phyloP scores from a whole-genome alignment of 805 yeast genomes.

The Blastobotrys attinorum region DNA sequence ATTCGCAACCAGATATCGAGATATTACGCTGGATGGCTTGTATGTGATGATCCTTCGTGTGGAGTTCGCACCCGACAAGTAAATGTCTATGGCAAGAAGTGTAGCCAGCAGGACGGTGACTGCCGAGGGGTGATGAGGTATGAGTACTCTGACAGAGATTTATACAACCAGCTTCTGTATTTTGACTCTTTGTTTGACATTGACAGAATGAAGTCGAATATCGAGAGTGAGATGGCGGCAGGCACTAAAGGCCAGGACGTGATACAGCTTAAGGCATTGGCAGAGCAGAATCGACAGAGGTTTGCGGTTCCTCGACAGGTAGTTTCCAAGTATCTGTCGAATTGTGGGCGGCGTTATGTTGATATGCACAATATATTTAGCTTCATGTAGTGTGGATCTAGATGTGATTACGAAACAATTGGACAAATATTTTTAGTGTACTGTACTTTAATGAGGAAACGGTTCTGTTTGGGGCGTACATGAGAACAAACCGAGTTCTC shows the following conservation, averaged over 20 bases:
- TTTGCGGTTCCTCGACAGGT: constrained; percentile 50
- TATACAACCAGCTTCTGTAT: constrained; percentile 81
- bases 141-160: constrained; percentile 65
- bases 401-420: not conserved
- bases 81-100: constrained; percentile 81
- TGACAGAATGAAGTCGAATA: constrained; percentile 56
- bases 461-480: too few relatives aligned
- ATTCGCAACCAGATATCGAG: constrained; percentile 61
- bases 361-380: constrained; percentile 72
- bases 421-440: not conserved
- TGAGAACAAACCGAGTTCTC: too few relatives aligned
- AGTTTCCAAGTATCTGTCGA: constrained; percentile 62
- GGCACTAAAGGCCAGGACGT: constrained; percentile 23
- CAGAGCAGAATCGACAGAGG: constrained; percentile 66
- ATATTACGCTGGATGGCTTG: constrained; percentile 82
- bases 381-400: constrained; percentile 8
- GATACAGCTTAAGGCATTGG: constrained; percentile 61
- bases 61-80: constrained; percentile 74
- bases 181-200: constrained; percentile 73
- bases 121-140: constrained; percentile 76
- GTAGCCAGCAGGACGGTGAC: constrained; percentile 56
- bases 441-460: not conserved
- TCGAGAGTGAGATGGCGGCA: constrained; percentile 21
- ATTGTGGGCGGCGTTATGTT: constrained; percentile 85
- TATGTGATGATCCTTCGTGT: constrained; percentile 81